Base-by-base conservation (phyloP, 140 eudicot species). In the Stevia rebaudiana region DNA sequence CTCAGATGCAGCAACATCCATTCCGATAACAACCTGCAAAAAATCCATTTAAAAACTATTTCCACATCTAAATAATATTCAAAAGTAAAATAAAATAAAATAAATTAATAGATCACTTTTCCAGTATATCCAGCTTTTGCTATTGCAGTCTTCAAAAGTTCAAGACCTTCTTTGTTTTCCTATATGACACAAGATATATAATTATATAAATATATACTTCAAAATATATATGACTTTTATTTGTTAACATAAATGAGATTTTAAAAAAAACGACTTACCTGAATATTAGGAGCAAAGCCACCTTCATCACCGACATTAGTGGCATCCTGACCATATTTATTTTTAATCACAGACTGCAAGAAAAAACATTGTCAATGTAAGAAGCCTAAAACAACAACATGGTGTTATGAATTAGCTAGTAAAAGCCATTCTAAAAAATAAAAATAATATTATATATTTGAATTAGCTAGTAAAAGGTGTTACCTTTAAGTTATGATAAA, bases 1-100 rank as follows among this genome's bases (percentile, higher is more conserved):
- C 44, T 91, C 98, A 48, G 98, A 91, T 16, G 98, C 96, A 60
- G 98, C 98, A 82, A 91, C 98, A 75, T 91, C 98, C 98, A 91
- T 91, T 74, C 98, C 98, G 50, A 91, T 91, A 8, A 91, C 98
- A 70, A 91, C 98, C 97, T 89, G 44, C 44, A 40, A 11, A 40
- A 11, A 5, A 10, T 11, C 44, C 44, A 40, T 40, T 40, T 40
- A 40, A 15, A 40, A n/a, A 40, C 44, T 40, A 40, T 40, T 1
- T 0, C 44, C 44, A 11, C 44, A 10, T 40, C 41, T 40, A 5
- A 40, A 40, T 10, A 11, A 40, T 9, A 40, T 40, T 11, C 44
- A 40, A n/a, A 40, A 3, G 44, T 40, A 10, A 11, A 40, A 40
- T 40, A 5, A 11, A 40, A 39, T n/a, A n/a, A n/a, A n/a, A n/a